phyloP scores from a whole-genome alignment of 1,284 basidiomycete genomes.

The Leccinum insolens region DNA sequence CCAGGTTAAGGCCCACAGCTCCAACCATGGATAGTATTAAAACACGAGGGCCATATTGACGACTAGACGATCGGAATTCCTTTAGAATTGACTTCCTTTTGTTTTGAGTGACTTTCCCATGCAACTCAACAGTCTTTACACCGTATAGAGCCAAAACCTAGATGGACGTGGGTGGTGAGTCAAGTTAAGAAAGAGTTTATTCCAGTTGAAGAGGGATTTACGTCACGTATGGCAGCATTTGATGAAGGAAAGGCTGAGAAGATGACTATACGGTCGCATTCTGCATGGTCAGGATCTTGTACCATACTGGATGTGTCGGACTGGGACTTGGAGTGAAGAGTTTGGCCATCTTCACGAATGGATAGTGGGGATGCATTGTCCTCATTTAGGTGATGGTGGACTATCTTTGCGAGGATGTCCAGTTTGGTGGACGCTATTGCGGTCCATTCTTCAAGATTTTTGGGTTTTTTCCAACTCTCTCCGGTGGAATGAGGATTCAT shows the following conservation, averaged over 20 bases:
- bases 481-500: too few relatives aligned
- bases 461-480: neutral
- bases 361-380: neutral
- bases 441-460: neutral
- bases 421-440: neutral
- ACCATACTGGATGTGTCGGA: too few relatives aligned
- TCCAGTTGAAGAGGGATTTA: neutral
- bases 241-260: neutral
- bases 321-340: neutral
- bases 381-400: neutral
- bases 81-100: neutral
- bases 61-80: neutral
- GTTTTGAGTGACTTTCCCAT: neutral
- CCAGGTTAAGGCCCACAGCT: neutral
- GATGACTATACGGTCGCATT: neutral
- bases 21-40: neutral
- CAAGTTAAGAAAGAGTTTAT: neutral
- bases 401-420: neutral
- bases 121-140: neutral
- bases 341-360: neutral
- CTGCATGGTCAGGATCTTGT: neutral
- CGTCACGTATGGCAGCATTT: neutral
- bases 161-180: neutral
- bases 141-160: neutral
- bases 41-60: neutral